phyloP scores from a whole-genome alignment of 495 filamentous ascomycete genomes.

The Opeltia flavorubescens region DNA sequence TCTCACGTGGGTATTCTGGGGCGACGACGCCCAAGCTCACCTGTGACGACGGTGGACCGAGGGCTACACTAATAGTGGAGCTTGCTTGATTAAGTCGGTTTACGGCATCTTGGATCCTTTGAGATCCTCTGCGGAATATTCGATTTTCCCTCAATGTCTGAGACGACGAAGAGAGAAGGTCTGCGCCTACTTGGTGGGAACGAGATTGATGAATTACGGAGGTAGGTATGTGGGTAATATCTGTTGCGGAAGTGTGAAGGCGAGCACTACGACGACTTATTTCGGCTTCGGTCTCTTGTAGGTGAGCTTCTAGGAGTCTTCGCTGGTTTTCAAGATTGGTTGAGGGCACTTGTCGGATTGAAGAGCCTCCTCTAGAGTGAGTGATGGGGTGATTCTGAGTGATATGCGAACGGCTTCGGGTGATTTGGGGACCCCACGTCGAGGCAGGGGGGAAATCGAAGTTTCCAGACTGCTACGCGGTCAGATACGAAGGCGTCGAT shows the following conservation, averaged over 20 bases:
- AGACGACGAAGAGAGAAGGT: background rate
- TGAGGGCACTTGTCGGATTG: background rate
- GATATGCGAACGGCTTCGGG: no score
- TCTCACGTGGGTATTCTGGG: conserved; percentile 23
- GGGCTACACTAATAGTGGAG: conserved; percentile 29
- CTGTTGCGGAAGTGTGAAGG: background rate
- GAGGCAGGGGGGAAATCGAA: conserved; percentile 29
- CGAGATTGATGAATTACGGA: conserved; percentile 14
- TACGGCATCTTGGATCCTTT: conserved; percentile 16
- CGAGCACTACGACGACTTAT: background rate
- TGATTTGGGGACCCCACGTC: background rate
- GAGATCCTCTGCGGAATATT: conserved; percentile 15
- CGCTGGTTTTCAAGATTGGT: background rate
- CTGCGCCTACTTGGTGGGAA: conserved; percentile 2
- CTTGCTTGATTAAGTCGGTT: conserved; percentile 27
- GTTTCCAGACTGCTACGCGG: conserved; percentile 38
- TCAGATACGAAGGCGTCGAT: background rate
- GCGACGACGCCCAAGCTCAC: conserved; percentile 25
- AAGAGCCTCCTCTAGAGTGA: background rate
- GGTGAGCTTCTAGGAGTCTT: background rate
- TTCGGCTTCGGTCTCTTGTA: conserved; percentile 3
- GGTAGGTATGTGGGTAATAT: conserved; percentile 5
- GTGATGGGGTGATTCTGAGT: background rate
- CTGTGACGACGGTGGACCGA: conserved; percentile 32
- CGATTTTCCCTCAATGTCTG: conserved; percentile 4